phyloP scores from a whole-genome alignment of 257 asterid genomes.

The Lantana camara region DNA sequence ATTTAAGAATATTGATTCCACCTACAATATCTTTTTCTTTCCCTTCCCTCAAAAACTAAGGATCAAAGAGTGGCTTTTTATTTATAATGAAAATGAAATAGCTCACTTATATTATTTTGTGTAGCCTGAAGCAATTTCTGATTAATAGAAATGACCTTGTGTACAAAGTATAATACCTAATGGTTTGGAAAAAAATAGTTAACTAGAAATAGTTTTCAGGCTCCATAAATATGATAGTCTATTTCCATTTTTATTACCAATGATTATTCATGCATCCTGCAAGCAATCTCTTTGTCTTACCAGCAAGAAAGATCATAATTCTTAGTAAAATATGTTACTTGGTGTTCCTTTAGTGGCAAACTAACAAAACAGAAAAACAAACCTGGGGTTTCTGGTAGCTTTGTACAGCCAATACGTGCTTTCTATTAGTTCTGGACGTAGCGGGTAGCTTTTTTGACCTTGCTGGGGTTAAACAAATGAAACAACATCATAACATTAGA shows the following conservation, averaged over 20 bases:
- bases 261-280: not conserved
- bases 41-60: no score
- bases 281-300: not conserved
- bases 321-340: constrained; percentile 4
- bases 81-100: no score
- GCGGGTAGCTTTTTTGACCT: constrained; percentile 97
- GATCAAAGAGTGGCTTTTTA: no score
- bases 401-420: constrained; percentile 98
- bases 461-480: constrained; percentile 54
- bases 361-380: constrained; percentile 25
- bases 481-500: constrained; percentile 17
- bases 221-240: no score
- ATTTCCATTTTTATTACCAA: not conserved
- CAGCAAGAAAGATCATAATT: constrained; percentile 7
- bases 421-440: constrained; percentile 96
- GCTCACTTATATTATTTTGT: no score
- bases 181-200: not conserved
- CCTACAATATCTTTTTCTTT: no score
- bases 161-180: not conserved
- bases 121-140: no score
- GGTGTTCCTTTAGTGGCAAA: constrained; percentile 6
- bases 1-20: no score
- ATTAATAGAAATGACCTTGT: no score
- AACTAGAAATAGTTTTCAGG: not conserved
- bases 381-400: constrained; percentile 97